Evolutionary conservation across 1,284 basidiomycete species (phyloP).

Genomic region (Fomitopsis palustris): DNA sequence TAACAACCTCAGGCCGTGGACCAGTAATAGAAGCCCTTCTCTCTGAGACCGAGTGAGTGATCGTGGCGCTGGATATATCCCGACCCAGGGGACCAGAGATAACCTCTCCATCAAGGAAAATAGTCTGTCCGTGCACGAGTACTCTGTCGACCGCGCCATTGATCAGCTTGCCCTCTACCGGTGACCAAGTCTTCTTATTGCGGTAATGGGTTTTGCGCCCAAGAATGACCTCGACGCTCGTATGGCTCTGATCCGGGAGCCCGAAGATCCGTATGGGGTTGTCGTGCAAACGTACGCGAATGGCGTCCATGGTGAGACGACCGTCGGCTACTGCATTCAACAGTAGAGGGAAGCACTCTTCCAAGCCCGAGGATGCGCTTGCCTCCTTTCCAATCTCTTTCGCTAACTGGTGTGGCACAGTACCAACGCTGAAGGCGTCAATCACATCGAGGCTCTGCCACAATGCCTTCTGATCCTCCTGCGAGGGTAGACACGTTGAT

Average conservation of each 20-base stretch:
- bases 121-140: conserved; percentile 87
- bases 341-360: conserved; percentile 87
- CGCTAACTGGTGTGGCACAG: conserved; percentile 79
- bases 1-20: conserved; percentile 16
- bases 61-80: conserved; percentile 74
- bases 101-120: conserved; percentile 87
- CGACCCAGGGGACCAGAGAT: conserved; percentile 65
- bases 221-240: conserved; percentile 91
- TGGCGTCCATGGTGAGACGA: conserved; percentile 80
- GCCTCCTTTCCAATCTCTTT: conserved; percentile 62
- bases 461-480: conserved; percentile 78
- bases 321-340: conserved; percentile 85
- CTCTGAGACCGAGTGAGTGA: conserved; percentile 46
- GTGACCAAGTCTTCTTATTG: conserved; percentile 73
- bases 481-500: conserved; percentile 68
- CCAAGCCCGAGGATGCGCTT: conserved; percentile 77
- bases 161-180: conserved; percentile 65
- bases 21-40: conserved; percentile 23
- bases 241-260: conserved; percentile 82
- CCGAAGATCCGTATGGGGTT: conserved; percentile 94
- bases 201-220: conserved; percentile 71
- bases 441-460: conserved; percentile 88
- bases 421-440: conserved; percentile 91
- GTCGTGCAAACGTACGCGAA: conserved; percentile 80
- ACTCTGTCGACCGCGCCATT: conserved; percentile 89